Evolutionary conservation across 2,329 filamentous ascomycete species (phyloP).

Genomic region (Furcasterigmium sp.): DNA sequence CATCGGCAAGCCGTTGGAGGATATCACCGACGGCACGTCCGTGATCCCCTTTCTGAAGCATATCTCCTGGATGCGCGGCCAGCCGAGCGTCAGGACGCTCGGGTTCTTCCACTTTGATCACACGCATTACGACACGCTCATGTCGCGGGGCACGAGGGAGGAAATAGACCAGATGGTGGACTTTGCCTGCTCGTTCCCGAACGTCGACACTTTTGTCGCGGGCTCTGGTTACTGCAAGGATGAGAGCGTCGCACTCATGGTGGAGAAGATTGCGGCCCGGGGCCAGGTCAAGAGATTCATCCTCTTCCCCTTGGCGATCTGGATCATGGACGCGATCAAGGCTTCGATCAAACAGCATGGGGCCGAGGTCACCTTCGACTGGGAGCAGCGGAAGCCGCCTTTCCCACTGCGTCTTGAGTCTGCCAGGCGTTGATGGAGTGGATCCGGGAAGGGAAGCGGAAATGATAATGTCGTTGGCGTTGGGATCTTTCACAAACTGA

Average conservation of each 20-base stretch:
- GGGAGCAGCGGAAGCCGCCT: conserved; percentile 7
- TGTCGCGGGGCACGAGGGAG: conserved; percentile 7
- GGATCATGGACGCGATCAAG: too few species aligned
- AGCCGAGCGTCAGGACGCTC: conserved; percentile 24
- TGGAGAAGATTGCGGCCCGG: conserved; percentile 3
- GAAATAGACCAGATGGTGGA: conserved; percentile 6
- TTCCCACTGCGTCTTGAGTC: conserved; percentile 5
- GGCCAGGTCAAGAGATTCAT: conserved; percentile 6
- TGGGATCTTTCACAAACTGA: too few species aligned
- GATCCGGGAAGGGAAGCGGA: too few species aligned
- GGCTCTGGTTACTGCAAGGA: conserved; percentile 5
- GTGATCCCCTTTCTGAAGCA: conserved; percentile 16
- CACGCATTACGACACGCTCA: conserved; percentile 10
- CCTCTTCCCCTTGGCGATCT: conserved; percentile 2
- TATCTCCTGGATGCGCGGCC: conserved; percentile 29
- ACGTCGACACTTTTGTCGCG: conserved; percentile 12
- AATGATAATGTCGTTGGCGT: too few species aligned
- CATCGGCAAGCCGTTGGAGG: background rate
- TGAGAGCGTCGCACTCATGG: background rate
- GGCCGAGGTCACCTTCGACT: conserved; percentile 7
- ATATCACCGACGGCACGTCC: background rate
- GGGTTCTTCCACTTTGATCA: conserved; percentile 30
- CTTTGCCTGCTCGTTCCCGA: conserved; percentile 13
- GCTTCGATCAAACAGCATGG: conserved; percentile 6
- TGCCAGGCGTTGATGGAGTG: background rate